These are phyloP conservation scores for Annulohypoxylon stygium DNA, from an alignment of 495 filamentous ascomycete species.

Conservation along the genomic window DNA sequence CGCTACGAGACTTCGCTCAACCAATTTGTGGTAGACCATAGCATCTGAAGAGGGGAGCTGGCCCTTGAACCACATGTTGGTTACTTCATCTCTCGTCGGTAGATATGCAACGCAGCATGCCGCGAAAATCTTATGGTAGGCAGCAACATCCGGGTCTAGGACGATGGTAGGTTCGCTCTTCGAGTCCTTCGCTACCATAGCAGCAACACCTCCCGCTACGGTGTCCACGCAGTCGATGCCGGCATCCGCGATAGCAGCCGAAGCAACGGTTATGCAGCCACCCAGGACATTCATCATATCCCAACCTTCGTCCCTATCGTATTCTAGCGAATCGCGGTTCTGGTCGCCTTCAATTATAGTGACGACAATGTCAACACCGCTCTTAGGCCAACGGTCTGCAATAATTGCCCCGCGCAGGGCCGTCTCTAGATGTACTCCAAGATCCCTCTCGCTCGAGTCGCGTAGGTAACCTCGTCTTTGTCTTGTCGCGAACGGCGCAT, in stretches of 20 bases:
- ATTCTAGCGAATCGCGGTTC: slow-evolving; percentile 58
- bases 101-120: slow-evolving; percentile 94
- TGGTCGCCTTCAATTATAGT: slow-evolving; percentile 92
- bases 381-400: slow-evolving; percentile 95
- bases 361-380: slow-evolving; percentile 89
- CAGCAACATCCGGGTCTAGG: slow-evolving; percentile 85
- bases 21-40: slow-evolving; percentile 56
- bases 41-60: slow-evolving; percentile 58
- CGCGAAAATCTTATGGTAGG: slow-evolving; percentile 80
- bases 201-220: slow-evolving; percentile 89
- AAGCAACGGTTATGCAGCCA: slow-evolving; percentile 92
- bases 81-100: slow-evolving; percentile 88
- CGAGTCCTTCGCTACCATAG: slow-evolving; percentile 68
- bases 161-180: slow-evolving; percentile 66
- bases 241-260: slow-evolving; percentile 94
- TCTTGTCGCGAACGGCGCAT: slow-evolving; percentile 89
- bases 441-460: slow-evolving; percentile 87
- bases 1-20: slow-evolving; percentile 60
- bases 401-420: slow-evolving; percentile 90
- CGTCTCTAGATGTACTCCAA: slow-evolving; percentile 90
- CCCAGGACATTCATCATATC: slow-evolving; percentile 85
- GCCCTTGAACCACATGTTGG: slow-evolving; percentile 94
- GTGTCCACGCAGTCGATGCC: slow-evolving; percentile 96
- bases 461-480: slow-evolving; percentile 88
- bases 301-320: slow-evolving; percentile 74